These are phyloP conservation scores for Lenwebbia sp. DNA, from an alignment of 345 rosid genomes.

Conservation along the genomic window DNA sequence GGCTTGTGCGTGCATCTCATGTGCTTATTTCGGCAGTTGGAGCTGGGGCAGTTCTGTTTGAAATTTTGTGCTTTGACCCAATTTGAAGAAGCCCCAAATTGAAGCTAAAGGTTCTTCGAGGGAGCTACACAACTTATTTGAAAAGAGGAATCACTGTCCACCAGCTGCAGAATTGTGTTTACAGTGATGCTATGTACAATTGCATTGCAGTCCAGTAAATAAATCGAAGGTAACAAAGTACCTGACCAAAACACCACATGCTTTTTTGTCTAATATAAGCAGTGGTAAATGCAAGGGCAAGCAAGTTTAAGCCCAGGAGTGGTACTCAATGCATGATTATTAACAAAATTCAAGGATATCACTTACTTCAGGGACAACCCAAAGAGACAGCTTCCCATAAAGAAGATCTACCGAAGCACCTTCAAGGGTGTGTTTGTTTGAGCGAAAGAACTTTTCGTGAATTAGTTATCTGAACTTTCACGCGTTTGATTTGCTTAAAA, in stretches of 20 bases:
- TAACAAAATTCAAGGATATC: not conserved
- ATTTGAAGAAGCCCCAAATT: not conserved
- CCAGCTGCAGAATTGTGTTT: not conserved
- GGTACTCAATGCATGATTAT: not conserved
- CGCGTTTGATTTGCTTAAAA: no score
- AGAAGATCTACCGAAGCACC: constrained; percentile 83
- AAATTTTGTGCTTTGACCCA: not conserved
- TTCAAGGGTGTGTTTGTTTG: no score
- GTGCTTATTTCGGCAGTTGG: not conserved
- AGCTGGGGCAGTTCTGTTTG: not conserved
- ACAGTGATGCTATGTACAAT: not conserved
- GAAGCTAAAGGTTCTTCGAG: not conserved
- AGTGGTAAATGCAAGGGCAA: not conserved
- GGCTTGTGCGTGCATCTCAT: fast-evolving
- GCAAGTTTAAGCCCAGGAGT: not conserved
- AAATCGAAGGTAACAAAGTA: not conserved
- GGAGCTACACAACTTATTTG: not conserved
- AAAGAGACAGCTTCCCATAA: constrained; percentile 67
- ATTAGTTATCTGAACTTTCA: no score
- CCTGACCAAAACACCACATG: not conserved
- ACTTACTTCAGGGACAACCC: constrained; percentile 90
- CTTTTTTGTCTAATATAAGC: not conserved
- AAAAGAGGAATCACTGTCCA: fast-evolving
- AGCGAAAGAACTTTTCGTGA: no score
- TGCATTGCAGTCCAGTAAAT: not conserved